These are phyloP conservation scores for Chlamydomonas eustigma DNA, from an alignment of 139 green algal genomes.

Conservation along the genomic window DNA sequence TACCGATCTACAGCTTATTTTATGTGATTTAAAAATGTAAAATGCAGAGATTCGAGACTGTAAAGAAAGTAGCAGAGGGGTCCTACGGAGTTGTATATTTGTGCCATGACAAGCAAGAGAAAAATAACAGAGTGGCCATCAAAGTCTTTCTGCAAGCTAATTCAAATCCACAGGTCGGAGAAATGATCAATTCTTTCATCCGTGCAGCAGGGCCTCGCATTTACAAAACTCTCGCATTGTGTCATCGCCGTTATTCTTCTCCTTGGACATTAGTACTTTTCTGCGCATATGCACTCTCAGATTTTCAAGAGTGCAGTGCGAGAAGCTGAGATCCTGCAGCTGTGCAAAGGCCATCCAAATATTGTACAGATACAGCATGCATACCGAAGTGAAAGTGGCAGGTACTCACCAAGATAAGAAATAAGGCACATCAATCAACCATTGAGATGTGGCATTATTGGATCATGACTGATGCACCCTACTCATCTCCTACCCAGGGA, in stretches of 20 bases:
- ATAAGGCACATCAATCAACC: background rate
- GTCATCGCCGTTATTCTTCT: background rate
- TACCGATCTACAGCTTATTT: too few relatives aligned
- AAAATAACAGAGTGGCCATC: background rate
- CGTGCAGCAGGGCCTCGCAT: background rate
- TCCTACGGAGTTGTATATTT: background rate
- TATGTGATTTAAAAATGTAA: too few relatives aligned
- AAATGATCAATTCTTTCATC: background rate
- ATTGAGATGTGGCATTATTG: background rate
- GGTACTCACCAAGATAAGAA: background rate
- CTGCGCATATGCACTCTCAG: background rate
- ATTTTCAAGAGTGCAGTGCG: background rate
- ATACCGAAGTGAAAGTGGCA: background rate
- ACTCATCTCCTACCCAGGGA: background rate
- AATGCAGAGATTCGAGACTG: background rate
- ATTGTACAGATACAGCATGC: background rate
- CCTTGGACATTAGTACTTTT: background rate
- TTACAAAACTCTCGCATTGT: background rate
- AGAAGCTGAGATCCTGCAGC: background rate
- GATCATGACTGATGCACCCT: background rate
- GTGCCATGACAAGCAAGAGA: background rate
- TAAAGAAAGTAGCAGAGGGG: background rate
- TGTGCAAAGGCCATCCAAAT: background rate
- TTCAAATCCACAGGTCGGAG: background rate
- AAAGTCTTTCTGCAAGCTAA: background rate